Evolutionary conservation across 2,329 filamentous ascomycete species (phyloP).

Genomic region (Stemphylium lycopersici): DNA sequence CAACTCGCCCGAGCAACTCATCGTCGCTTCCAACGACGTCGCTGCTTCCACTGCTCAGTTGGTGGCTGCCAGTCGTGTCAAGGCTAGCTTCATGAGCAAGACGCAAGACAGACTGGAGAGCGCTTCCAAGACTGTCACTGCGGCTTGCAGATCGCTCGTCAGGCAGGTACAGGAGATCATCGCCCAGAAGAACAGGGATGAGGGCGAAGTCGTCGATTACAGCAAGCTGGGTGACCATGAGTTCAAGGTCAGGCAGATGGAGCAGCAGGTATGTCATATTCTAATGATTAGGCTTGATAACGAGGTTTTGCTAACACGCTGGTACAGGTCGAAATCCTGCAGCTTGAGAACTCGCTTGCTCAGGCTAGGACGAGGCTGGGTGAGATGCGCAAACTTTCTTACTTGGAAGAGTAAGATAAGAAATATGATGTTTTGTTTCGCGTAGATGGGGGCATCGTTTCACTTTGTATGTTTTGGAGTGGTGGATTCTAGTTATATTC

Average conservation of each 20-base stretch:
- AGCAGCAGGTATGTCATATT: slow-evolving; percentile 83
- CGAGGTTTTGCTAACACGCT: slow-evolving; percentile 18
- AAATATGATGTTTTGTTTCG: too few species aligned
- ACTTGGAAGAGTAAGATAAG: slow-evolving; percentile 57
- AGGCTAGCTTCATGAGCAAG: slow-evolving; percentile 98
- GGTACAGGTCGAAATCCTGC: slow-evolving; percentile 87
- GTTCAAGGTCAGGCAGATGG: slow-evolving; percentile 99
- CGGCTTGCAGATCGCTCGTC: slow-evolving; percentile 84
- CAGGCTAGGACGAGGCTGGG: slow-evolving; percentile 82
- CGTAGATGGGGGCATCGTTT: too few species aligned
- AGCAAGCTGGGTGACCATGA: slow-evolving; percentile 86
- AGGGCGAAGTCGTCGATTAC: slow-evolving; percentile 83
- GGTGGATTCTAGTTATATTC: too few species aligned
- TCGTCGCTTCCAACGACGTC: slow-evolving; percentile 96
- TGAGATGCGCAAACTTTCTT: slow-evolving; percentile 98
- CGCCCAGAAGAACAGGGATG: slow-evolving; percentile 79
- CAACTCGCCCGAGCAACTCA: slow-evolving; percentile 94
- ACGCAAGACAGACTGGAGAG: slow-evolving; percentile 90
- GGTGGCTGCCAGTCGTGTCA: slow-evolving; percentile 92
- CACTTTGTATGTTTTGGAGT: too few species aligned
- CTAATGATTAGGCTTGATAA: not conserved
- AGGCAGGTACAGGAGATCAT: slow-evolving; percentile 95
- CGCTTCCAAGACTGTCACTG: slow-evolving; percentile 90
- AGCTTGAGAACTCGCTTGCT: slow-evolving; percentile 85
- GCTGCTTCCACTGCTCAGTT: slow-evolving; percentile 95